Evolutionary conservation across 2,329 filamentous ascomycete species (phyloP).

Genomic region (Taxawa tesnikishii): DNA sequence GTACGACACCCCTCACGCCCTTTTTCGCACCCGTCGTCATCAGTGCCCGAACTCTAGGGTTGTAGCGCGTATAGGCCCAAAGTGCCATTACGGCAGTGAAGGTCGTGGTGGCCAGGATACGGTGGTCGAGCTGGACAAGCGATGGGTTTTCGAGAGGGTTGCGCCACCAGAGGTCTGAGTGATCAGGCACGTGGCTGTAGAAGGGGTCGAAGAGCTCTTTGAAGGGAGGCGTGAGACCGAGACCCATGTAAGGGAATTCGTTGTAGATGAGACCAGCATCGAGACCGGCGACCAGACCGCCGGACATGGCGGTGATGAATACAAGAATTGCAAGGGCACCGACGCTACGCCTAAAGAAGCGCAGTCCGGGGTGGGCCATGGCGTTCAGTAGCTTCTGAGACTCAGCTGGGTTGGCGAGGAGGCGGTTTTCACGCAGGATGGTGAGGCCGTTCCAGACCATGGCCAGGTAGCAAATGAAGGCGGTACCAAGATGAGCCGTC

Average conservation of each 20-base stretch:
- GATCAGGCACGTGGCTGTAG: constrained; percentile 69
- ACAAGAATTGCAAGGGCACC: constrained; percentile 61
- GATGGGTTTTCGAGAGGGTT: constrained; percentile 97
- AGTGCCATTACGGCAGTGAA: constrained; percentile 70
- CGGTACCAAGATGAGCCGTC: constrained; percentile 76
- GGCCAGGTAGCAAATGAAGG: constrained; percentile 84
- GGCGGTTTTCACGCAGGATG: constrained; percentile 64
- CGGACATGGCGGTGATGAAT: constrained; percentile 86
- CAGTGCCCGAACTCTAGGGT: constrained; percentile 46
- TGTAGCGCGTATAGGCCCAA: constrained; percentile 66
- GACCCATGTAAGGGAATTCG: constrained; percentile 92
- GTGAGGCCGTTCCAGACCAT: constrained; percentile 86
- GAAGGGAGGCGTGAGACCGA: constrained; percentile 66
- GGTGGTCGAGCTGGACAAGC: constrained; percentile 89
- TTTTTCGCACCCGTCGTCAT: constrained; percentile 51
- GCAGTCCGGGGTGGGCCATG: constrained; percentile 56
- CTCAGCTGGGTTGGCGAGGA: constrained; percentile 56
- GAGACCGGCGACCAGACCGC: constrained; percentile 83
- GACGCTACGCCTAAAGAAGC: constrained; percentile 60
- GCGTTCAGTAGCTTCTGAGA: constrained; percentile 40
- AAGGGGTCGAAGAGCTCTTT: constrained; percentile 75
- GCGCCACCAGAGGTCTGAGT: constrained; percentile 84
- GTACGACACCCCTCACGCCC: constrained; percentile 67
- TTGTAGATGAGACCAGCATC: constrained; percentile 98
- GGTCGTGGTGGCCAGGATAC: constrained; percentile 79